phyloP scores from a whole-genome alignment of 257 asterid species.

The Primulina huaijiensis region DNA sequence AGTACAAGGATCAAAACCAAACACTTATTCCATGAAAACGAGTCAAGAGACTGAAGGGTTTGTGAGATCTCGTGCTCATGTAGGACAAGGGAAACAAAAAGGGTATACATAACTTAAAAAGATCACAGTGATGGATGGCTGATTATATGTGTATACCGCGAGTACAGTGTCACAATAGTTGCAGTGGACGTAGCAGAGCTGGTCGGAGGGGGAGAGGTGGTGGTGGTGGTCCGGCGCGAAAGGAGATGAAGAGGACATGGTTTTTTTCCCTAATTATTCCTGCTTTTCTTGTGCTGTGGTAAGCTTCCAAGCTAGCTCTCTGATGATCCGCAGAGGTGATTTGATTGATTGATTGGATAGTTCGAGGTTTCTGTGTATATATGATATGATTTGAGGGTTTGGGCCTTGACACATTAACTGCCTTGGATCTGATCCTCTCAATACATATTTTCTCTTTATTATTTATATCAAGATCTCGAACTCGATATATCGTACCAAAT shows the following conservation, averaged over 20 bases:
- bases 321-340: background rate
- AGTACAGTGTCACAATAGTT: constrained; percentile 86
- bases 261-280: no score
- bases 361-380: background rate
- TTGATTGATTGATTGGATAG: background rate
- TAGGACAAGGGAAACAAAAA: background rate
- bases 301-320: background rate
- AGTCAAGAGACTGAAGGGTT: background rate
- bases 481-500: no score
- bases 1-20: background rate
- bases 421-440: background rate
- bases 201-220: constrained; percentile 69
- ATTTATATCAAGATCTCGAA: no score
- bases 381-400: background rate
- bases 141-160: constrained; percentile 49
- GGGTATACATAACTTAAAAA: no score
- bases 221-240: constrained; percentile 29
- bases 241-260: background rate
- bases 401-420: background rate
- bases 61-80: background rate
- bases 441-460: no score
- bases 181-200: constrained; percentile 96
- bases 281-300: background rate
- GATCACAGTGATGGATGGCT: background rate
- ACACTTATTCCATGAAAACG: background rate